A percentile compares a stretch with the other conserved stretches of the same genome.
Conservation (phyloP, 1,139 yeast genomes). For the Suhomyces choctaworum region DNA sequence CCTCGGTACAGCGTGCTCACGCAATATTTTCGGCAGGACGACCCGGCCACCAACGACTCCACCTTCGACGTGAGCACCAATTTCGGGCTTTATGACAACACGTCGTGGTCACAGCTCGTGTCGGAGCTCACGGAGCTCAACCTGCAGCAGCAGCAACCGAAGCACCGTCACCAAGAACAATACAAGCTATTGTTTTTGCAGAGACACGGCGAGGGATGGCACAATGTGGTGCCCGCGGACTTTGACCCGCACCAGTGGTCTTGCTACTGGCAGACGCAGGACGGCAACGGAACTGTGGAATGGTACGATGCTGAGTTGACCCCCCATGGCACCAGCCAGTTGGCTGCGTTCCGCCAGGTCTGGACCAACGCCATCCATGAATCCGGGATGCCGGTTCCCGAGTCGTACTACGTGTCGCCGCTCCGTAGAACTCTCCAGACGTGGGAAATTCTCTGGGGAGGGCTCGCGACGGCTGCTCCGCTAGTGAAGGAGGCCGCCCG, state of each 20-base stretch:
- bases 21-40: constrained; percentile 25
- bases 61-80: constrained; percentile 16
- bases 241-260: constrained; percentile 28
- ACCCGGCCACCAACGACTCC: constrained; percentile 17
- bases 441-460: constrained; percentile 31
- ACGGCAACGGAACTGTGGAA: constrained; percentile 30
- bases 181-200: constrained; percentile 37
- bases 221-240: constrained; percentile 31
- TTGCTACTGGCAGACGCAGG: constrained; percentile 33
- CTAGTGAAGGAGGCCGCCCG: constrained; percentile 35
- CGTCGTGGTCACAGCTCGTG: constrained; percentile 21
- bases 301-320: constrained; percentile 45
- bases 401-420: constrained; percentile 36
- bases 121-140: constrained; percentile 11
- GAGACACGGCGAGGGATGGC: constrained; percentile 46
- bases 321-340: constrained; percentile 26
- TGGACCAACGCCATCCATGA: constrained; percentile 21
- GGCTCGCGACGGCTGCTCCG: constrained; percentile 19
- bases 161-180: neutral
- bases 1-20: constrained; percentile 13
- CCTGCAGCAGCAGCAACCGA: constrained; percentile 1
- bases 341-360: constrained; percentile 18
- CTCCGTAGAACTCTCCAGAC: constrained; percentile 38
- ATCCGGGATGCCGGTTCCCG: constrained; percentile 28
- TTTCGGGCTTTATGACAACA: constrained; percentile 22